These are phyloP conservation scores for Trichosporon coremiiforme DNA, from an alignment of 1,284 basidiomycete genomes.

Conservation along the genomic window DNA sequence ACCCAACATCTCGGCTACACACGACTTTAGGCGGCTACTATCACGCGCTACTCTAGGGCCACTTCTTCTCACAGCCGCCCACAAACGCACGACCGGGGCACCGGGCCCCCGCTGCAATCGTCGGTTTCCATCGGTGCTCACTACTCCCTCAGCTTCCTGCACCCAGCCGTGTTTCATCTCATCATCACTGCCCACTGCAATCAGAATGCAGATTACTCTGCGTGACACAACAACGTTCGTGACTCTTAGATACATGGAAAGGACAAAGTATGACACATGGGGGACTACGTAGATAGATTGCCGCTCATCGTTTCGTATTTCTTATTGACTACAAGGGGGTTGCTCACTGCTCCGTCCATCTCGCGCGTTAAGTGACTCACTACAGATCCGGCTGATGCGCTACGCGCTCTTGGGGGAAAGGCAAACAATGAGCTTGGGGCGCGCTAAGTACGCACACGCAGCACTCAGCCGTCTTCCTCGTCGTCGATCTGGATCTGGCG, in stretches of 20 bases:
- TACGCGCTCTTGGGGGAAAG: background rate
- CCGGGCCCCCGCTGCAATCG: background rate
- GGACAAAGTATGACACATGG: background rate
- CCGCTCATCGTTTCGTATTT: background rate
- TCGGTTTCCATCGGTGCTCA: background rate
- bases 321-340: background rate
- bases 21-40: slow-evolving; percentile 1
- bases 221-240: slow-evolving; percentile 2
- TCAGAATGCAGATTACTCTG: background rate
- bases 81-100: background rate
- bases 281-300: background rate
- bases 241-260: background rate
- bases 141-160: background rate
- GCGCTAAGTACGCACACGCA: background rate
- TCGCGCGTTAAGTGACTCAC: background rate
- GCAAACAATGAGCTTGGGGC: background rate
- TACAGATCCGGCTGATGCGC: slow-evolving; percentile 7
- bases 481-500: slow-evolving; percentile 25
- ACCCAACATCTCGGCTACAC: background rate
- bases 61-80: background rate
- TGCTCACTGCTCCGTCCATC: background rate
- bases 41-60: background rate
- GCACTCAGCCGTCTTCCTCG: slow-evolving; percentile 23
- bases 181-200: background rate
- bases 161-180: slow-evolving; percentile 3